These are phyloP conservation scores for Hymenoscyphus linearis DNA, from an alignment of 2,329 filamentous ascomycete species.

Conservation along the genomic window DNA sequence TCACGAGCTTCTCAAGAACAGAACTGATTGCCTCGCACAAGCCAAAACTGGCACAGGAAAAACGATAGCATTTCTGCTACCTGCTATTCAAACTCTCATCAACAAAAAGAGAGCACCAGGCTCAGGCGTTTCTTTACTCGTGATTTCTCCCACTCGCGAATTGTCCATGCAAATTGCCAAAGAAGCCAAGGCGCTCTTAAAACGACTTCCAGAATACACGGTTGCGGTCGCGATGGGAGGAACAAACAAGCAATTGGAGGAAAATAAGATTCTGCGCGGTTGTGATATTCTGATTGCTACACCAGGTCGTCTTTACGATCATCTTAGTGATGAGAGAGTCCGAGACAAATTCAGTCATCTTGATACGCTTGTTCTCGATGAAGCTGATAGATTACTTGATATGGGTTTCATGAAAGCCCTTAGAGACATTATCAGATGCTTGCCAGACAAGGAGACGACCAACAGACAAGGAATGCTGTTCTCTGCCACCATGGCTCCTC, in stretches of 20 bases:
- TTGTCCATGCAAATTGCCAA: conserved; percentile 74
- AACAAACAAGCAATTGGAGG: conserved; percentile 66
- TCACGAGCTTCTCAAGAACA: conserved; percentile 64
- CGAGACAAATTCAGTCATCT: conserved; percentile 49
- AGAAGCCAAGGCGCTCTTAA: conserved; percentile 54
- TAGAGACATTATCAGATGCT: conserved; percentile 49
- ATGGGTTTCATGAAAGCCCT: conserved; percentile 74
- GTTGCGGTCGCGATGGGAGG: conserved; percentile 85
- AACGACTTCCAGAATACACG: conserved; percentile 34
- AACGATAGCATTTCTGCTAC: conserved; percentile 87
- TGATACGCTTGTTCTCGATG: conserved; percentile 89
- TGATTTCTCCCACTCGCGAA: conserved; percentile 76
- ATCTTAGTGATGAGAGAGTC: conserved; percentile 53
- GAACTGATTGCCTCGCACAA: conserved; percentile 72
- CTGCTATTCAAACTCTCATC: conserved; percentile 68
- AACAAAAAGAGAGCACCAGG: conserved; percentile 34
- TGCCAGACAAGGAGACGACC: conserved; percentile 59
- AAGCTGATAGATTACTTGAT: conserved; percentile 97
- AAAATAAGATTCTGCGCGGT: conserved; percentile 64
- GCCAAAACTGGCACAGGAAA: conserved; percentile 97
- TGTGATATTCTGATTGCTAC: conserved; percentile 90
- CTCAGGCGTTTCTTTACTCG: conserved; percentile 61
- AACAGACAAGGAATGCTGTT: conserved; percentile 89
- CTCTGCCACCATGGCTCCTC: conserved; percentile 83
- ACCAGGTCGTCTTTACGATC: conserved; percentile 78